A percentile compares a stretch with the other conserved stretches of the same genome.
These are phyloP conservation scores for Globisporangium nodosum DNA, from an alignment of 352 stramenopile species.

Conservation along the genomic window DNA sequence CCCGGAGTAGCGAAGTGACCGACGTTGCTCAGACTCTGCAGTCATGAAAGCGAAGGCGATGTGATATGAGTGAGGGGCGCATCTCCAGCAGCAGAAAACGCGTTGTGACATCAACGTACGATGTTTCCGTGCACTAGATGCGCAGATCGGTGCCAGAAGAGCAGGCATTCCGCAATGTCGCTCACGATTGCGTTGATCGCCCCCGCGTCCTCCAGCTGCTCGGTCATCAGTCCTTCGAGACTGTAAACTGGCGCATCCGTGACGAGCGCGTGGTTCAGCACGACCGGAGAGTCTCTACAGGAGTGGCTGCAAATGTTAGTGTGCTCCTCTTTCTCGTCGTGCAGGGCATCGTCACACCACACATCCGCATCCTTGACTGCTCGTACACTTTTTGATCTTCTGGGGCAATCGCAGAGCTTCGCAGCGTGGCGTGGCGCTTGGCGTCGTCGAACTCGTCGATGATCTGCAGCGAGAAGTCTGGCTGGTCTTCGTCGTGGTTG, in stretches of 20 bases:
- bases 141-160: constrained; percentile 54
- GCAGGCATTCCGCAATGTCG: constrained; percentile 41
- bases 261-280: constrained; percentile 49
- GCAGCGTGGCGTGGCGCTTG: constrained; percentile 40
- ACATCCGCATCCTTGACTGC: background rate
- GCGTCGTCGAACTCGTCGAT: constrained; percentile 51
- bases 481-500: background rate
- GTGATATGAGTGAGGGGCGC: too few species aligned
- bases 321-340: constrained; percentile 1
- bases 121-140: constrained; percentile 60
- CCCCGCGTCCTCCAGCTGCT: constrained; percentile 28
- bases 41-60: background rate
- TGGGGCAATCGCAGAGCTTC: constrained; percentile 21
- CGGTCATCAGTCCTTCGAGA: constrained; percentile 26
- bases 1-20: constrained; percentile 38
- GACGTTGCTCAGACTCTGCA: constrained; percentile 32
- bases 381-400: constrained; percentile 54
- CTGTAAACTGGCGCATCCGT: constrained; percentile 48
- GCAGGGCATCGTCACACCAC: background rate
- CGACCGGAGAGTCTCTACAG: constrained; percentile 39
- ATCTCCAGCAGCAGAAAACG: background rate
- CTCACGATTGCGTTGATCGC: constrained; percentile 26
- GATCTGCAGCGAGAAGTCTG: constrained; percentile 25
- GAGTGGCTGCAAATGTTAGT: constrained; percentile 17
- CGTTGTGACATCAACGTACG: constrained; percentile 19